Conservation (phyloP, 2,329 filamentous ascomycete species). For the Diaporthe aspalathi region DNA sequence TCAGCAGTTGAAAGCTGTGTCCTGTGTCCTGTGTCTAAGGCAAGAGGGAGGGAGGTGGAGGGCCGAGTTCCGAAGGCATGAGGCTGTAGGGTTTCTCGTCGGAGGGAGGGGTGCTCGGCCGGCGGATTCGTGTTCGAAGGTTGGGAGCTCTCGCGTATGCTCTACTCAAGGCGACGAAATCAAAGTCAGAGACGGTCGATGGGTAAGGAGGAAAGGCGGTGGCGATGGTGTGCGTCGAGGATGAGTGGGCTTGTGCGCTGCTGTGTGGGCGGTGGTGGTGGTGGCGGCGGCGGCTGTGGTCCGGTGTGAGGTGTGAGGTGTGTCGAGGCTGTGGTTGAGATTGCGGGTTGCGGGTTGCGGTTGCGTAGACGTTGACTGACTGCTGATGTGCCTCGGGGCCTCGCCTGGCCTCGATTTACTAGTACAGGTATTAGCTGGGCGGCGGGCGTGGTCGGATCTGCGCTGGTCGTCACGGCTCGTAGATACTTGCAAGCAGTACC, state of each 20-base stretch:
- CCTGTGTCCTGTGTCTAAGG: slow-evolving; percentile 10
- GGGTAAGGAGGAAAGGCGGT: slow-evolving; percentile 25
- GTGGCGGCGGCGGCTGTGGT: not conserved
- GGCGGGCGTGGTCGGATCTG: slow-evolving; percentile 15
- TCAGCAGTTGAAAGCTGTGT: slow-evolving; percentile 5
- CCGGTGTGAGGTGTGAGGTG: not conserved
- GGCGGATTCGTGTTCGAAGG: slow-evolving; percentile 1
- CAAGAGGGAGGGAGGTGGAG: slow-evolving; percentile 9
- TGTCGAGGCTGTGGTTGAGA: not conserved
- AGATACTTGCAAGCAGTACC: not conserved
- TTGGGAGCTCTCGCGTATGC: not conserved
- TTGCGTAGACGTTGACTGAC: not conserved
- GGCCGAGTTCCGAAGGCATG: slow-evolving; percentile 22
- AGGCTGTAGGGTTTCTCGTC: not conserved
- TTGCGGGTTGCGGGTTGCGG: not conserved
- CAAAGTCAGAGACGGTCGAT: not conserved
- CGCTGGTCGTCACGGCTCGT: slow-evolving; percentile 12
- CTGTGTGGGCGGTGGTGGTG: not conserved
- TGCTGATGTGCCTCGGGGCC: not conserved
- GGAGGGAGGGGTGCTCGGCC: not conserved
- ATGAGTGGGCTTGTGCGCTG: slow-evolving; percentile 22
- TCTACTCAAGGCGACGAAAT: not conserved
- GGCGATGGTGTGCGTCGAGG: slow-evolving; percentile 16
- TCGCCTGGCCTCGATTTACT: not conserved
- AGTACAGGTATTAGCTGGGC: too few species aligned